phyloP scores from a whole-genome alignment of 129 eudicot species.

The Oenanthe sinensis region DNA sequence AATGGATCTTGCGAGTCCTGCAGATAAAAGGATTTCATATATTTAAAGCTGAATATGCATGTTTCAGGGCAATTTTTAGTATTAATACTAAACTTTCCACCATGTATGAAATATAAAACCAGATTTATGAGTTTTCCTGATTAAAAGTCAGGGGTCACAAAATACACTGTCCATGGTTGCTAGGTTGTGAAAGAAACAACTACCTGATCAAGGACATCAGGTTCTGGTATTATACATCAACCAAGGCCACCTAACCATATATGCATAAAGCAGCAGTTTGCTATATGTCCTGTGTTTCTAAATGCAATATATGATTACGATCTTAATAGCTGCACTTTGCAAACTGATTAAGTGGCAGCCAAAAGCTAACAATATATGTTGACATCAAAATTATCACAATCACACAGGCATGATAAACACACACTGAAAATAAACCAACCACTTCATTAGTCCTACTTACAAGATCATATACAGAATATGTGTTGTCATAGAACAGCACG shows the following conservation, averaged over 20 bases:
- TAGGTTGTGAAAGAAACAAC: conserved; percentile 1
- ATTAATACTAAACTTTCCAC: background rate
- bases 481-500: conserved; percentile 85
- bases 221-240: background rate
- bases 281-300: background rate
- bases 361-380: background rate
- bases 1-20: conserved; percentile 96
- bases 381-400: background rate
- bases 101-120: background rate
- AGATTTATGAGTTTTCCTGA: background rate
- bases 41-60: conserved; percentile 5
- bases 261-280: background rate
- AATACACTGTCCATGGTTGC: background rate
- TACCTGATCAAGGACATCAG: background rate
- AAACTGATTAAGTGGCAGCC: background rate
- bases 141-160: background rate
- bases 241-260: background rate
- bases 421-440: background rate
- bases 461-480: conserved; percentile 90
- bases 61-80: background rate
- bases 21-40: conserved; percentile 6
- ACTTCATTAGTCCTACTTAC: conserved; percentile 43
- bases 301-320: background rate
- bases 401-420: background rate
- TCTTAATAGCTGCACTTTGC: conserved; percentile 10